Conservation (phyloP, 1,284 basidiomycete species). For the Veloboletus limbatus region DNA sequence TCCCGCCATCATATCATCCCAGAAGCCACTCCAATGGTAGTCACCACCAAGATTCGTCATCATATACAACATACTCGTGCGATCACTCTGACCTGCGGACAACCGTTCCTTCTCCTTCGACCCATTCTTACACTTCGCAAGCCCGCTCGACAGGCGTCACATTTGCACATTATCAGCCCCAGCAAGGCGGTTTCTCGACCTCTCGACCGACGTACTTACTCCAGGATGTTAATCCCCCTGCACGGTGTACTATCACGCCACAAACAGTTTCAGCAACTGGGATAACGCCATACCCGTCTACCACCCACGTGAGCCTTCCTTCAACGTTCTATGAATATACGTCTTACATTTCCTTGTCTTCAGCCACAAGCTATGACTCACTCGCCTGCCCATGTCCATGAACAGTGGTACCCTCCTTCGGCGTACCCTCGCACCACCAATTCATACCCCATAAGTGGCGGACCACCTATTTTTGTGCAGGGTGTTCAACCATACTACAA, state of each 20-base stretch:
- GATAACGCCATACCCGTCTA: conserved; percentile 24
- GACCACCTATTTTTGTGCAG: conserved; percentile 19
- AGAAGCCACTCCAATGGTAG: conserved; percentile 16
- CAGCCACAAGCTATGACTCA: conserved; percentile 20
- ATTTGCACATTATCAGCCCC: conserved; percentile 35
- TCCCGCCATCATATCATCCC: conserved; percentile 13
- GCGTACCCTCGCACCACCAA: conserved; percentile 27
- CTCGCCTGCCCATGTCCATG: conserved; percentile 19
- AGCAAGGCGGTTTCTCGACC: conserved; percentile 37
- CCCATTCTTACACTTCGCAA: conserved; percentile 20
- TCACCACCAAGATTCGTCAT: conserved; percentile 18
- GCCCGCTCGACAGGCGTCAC: conserved; percentile 27
- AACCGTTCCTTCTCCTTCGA: conserved; percentile 12
- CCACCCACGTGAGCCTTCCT: conserved; percentile 21
- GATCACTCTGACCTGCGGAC: conserved; percentile 23
- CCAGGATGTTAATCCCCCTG: conserved; percentile 21
- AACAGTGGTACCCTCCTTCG: conserved; percentile 28
- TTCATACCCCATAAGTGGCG: conserved; percentile 22
- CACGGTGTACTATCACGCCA: conserved; percentile 20
- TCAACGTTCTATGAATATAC: neutral
- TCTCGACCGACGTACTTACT: conserved; percentile 32
- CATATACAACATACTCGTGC: conserved; percentile 22
- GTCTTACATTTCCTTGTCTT: neutral
- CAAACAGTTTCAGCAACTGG: conserved; percentile 19
- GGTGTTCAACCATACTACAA: conserved; percentile 30